Evolutionary conservation across 345 rosid species (phyloP), one percentile per base, ranked within the genome.

Genomic region (Viola odorata): DNA sequence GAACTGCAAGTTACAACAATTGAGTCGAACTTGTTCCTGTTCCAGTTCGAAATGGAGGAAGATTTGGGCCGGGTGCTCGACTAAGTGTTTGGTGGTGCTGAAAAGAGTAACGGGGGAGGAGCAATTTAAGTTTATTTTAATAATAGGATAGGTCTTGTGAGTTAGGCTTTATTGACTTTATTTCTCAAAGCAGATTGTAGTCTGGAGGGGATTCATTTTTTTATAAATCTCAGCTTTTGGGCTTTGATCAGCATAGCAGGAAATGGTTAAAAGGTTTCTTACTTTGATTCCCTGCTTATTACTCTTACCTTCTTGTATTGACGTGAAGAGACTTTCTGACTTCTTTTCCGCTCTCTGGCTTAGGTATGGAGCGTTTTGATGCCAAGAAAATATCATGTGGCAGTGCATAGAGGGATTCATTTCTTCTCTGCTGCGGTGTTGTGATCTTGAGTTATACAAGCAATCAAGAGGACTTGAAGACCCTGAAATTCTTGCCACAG

Each of bases 401-500:
- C 95, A 74, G 96, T 90, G 91, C 80, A 42, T 94, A 77, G 90
- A 82, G 72, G 86, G 95, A 56, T 15, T 90, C 63, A 77, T 77
- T 78, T 63, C 86, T 70, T 83, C 86, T 77, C 50, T 94, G 16
- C 66, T 87, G 66, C 80, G 69, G 71, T 94, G 95, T 67, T 94
- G 88, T 67, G 97, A 86, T 80, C 78, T 88, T 69, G 97, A 87
- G 73, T 64, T 87, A 61, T 82, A 81, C 70, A 85, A 82, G 55
- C 86, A 77, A 59, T 58, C 96, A 47, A 82, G 87, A 66, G 96
- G 99, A 66, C 96, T 84, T 61, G 87, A 81, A 39, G 97, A 94
- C 73, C 97, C 97, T 51, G 99, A 90, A 74, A 64, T 83, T 63
- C 97, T 92, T 62, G 96, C 98, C 0, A 84, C 96, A 80, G 98